Evolutionary conservation across 2,329 filamentous ascomycete genomes (phyloP).

Genomic region (Blastomyces parvus): DNA sequence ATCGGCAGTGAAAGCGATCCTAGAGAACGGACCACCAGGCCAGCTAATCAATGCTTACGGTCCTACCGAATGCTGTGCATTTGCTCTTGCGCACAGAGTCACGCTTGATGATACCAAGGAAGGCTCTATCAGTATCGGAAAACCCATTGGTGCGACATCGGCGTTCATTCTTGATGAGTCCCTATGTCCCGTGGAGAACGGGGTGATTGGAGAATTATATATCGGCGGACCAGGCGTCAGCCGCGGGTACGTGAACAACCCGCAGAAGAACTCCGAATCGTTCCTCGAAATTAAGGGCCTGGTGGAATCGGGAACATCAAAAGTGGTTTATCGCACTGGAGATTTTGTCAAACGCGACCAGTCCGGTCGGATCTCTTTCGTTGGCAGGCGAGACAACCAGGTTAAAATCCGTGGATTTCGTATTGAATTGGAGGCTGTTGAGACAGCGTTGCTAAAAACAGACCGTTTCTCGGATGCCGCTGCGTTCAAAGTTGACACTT

Average conservation of each 20-base stretch:
- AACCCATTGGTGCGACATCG: conserved; percentile 10
- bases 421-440: conserved; percentile 81
- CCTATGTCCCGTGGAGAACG: conserved; percentile 9
- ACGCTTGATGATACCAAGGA: conserved; percentile 14
- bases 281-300: conserved; percentile 62
- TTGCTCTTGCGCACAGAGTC: conserved; percentile 15
- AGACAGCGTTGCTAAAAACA: conserved; percentile 45
- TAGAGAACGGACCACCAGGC: conserved; percentile 15
- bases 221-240: conserved; percentile 54
- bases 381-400: conserved; percentile 68
- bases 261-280: conserved; percentile 54
- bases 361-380: conserved; percentile 57
- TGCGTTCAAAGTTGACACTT: conserved; percentile 13
- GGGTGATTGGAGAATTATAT: conserved; percentile 19
- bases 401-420: conserved; percentile 87
- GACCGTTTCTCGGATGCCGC: conserved; percentile 16
- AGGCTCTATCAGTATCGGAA: conserved; percentile 7
- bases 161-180: conserved; percentile 15
- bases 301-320: conserved; percentile 58
- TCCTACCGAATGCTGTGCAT: conserved; percentile 19
- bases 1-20: conserved; percentile 14
- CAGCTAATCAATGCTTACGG: conserved; percentile 21
- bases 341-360: conserved; percentile 60
- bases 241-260: conserved; percentile 56
- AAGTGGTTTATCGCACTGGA: conserved; percentile 70